Conservation (phyloP, 225 moss, liverwort and hornwort species). For the Sphagnum tenellum region DNA sequence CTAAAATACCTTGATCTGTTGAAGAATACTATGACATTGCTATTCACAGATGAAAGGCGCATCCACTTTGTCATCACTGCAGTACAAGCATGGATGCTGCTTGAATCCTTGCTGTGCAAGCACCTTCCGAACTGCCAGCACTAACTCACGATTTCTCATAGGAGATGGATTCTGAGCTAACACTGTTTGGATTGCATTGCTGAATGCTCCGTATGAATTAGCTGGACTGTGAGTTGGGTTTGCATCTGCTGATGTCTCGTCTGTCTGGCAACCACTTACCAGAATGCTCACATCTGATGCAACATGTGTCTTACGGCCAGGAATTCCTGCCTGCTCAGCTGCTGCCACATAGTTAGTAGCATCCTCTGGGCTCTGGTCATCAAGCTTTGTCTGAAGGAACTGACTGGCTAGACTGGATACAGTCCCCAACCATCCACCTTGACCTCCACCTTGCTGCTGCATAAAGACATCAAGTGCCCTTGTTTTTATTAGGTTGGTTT, state of each 20-base stretch:
- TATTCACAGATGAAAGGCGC: conserved; percentile 36
- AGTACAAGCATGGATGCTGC: conserved; percentile 87
- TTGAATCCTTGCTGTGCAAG: conserved; percentile 59
- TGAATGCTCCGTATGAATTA: conserved; percentile 84
- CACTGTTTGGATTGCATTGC: conserved; percentile 64
- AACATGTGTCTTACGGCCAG: conserved; percentile 16
- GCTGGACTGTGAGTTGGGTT: conserved; percentile 58
- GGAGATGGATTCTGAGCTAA: conserved; percentile 16
- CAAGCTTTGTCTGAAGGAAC: conserved; percentile 57
- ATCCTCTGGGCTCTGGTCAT: conserved; percentile 13
- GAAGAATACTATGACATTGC: no score
- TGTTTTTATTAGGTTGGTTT: no score
- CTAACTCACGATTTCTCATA: conserved; percentile 56
- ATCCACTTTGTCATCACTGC: conserved; percentile 43
- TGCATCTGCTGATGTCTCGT: conserved; percentile 93
- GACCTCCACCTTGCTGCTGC: no score
- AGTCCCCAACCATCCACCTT: conserved; percentile 26
- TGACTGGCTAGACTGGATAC: conserved; percentile 59
- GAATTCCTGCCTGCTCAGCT: conserved; percentile 22
- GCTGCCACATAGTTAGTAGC: conserved; percentile 21
- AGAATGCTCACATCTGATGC: conserved; percentile 54
- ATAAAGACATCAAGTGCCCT: no score
- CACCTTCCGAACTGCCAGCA: conserved; percentile 38
- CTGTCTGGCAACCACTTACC: conserved; percentile 71
- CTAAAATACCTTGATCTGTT: no score